Evolutionary conservation across 164 flowering plant species (phyloP), one percentile per base, ranked within the genome.

Genomic region (Brasenia schreberi): DNA sequence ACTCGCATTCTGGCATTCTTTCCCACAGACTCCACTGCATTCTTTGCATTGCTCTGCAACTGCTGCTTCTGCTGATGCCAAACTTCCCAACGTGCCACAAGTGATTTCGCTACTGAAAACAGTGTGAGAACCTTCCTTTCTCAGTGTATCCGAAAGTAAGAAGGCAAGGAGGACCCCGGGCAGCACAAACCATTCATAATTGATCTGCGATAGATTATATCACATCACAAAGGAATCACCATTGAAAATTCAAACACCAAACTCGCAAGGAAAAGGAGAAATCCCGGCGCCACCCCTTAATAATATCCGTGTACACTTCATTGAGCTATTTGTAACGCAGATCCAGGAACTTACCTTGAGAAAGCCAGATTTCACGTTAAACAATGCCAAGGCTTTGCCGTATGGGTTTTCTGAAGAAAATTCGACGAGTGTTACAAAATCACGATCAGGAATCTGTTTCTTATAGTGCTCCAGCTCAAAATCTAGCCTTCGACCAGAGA

Each of bases 361-460:
- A 70, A 71, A 58, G 66, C 90, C 89, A 65, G 81, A 77, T 79
- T 87, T 89, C 71, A 85, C 66, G 82, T 90, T 79, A 11, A 88
- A 64, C 77, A 90, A 73, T 70, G 89, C 96, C 62, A 86, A 65
- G n/a, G 96, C 89, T 70, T 77, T 81, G 7, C 96, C 98, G 74
- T 88, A 89, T 59, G 97, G 98, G 67, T 81, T 18, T 67, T 83
- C 84, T n/a, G 77, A 63, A 62, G 96, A 86, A 73, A 88, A 87
- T 71, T 81, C 89, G 43, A 86, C 87, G 4, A 80, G 85, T 60
- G 98, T 88, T 63, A 88, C 68, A 71, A 87, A 88, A 72, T 87
- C 82, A 2, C 63, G 65, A 59, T 85, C 94, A 59, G 18, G 68
- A 72, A 75, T 82, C 23, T 70, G 80, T 68, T 69, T 81, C 72